Evolutionary conservation across 768 basidiomycete genomes (phyloP), one percentile per base, ranked within the genome.

Genomic region (Suillus sp.): DNA sequence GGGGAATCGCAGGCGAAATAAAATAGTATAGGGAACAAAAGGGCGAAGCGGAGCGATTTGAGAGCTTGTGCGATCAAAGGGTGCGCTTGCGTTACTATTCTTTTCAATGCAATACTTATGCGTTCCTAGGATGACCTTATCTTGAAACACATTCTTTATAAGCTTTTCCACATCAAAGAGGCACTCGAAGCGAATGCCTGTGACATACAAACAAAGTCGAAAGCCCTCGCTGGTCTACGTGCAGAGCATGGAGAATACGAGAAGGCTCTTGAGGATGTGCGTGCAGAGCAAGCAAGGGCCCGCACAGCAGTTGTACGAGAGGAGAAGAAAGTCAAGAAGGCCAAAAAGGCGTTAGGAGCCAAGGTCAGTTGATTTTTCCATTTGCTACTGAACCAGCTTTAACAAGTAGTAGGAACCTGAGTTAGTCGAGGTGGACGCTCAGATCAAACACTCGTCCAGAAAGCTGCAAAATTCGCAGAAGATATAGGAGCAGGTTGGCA

Each of bases 21-120:
- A 95, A 93, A 75, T 94, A 96, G 71, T 99, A 96, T 78, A 95
- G 93, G 78, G 95, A 98, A 72, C 96, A 99, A 78, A 95, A 96
- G 75, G 86, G 85, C 5, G 96, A 99, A 72, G 94, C 95, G 4
- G 92, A 93, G 67, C 81, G 90, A 48, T 98, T 96, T 69, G 91
- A 95, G 73, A 80, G 79, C 9, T 78, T 99, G 18, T 85, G 86
- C 68, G 80, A 90, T 60, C 88, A 95, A 68, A 80, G 84, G 73
- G 94, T 94, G 47, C 37, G 87, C 78, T 4, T 2, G 3, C 1
- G 3, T 35, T 37, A 22, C 2, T 14, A n/a, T n/a, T n/a, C n/a
- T n/a, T n/a, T n/a, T n/a, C n/a, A n/a, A 55, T 40, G 13, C 14
- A 18, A 55, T 9, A n/a, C 64, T 67, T 47, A 65, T 67, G 62